phyloP scores from a whole-genome alignment of 176 grass and related monocot species.

The Musa acuminata region DNA sequence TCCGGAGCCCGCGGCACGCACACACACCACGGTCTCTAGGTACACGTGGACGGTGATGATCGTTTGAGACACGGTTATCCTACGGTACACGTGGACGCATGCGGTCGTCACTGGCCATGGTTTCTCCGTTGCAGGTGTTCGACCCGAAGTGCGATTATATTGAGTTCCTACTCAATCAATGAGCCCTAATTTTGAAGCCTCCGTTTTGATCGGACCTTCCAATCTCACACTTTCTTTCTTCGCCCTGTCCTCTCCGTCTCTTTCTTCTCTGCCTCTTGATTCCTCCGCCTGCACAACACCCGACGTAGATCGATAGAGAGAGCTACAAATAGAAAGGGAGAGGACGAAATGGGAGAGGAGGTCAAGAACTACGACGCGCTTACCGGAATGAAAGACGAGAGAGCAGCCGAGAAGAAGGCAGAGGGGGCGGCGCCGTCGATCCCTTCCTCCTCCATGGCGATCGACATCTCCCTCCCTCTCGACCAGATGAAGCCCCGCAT shows the following conservation, averaged over 20 bases:
- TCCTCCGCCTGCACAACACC: not conserved
- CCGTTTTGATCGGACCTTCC: too few species aligned
- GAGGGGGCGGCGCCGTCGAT: constrained; percentile 20
- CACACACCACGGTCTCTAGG: not conserved
- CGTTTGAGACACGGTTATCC: not conserved
- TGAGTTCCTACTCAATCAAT: too few species aligned
- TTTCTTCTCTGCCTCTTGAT: too few species aligned
- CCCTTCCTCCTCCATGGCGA: constrained; percentile 31
- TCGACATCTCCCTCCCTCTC: constrained; percentile 76
- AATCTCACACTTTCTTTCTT: too few species aligned
- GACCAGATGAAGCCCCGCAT: constrained; percentile 57
- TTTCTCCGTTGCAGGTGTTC: too few species aligned
- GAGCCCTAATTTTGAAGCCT: too few species aligned
- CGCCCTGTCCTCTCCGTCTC: not conserved
- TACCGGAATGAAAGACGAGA: not conserved
- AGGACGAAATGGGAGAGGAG: not conserved
- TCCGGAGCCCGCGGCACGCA: not conserved
- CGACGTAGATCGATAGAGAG: not conserved
- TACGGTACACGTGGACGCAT: too few species aligned
- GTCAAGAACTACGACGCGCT: not conserved
- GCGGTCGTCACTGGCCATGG: too few species aligned
- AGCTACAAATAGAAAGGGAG: not conserved
- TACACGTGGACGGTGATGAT: not conserved
- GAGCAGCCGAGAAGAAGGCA: not conserved
- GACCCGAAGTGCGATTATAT: too few species aligned